Conservation (phyloP, 768 basidiomycete species). For the Termitomyces sp. region DNA sequence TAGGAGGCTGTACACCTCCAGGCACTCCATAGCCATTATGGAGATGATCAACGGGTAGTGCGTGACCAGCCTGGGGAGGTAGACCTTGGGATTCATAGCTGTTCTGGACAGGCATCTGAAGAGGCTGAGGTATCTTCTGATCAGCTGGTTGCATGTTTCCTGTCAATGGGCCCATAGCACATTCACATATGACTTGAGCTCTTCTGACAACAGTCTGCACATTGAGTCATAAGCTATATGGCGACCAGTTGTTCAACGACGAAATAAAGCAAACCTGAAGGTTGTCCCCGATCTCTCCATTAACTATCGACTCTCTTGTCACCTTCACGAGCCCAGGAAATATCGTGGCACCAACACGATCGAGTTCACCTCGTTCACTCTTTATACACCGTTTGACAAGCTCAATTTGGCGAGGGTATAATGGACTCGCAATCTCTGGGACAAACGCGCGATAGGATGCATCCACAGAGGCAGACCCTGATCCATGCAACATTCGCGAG, state of each 20-base stretch:
- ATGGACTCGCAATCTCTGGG: slow-evolving; percentile 68
- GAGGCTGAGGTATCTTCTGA: background rate
- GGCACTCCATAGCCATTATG: background rate
- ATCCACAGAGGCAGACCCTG: slow-evolving; percentile 54
- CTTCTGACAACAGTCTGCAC: slow-evolving; percentile 64
- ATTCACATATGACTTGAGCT: slow-evolving; percentile 86
- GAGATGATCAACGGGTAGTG: background rate
- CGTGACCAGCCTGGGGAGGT: background rate
- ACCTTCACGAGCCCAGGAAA: slow-evolving; percentile 89
- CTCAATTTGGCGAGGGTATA: slow-evolving; percentile 79
- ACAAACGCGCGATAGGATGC: slow-evolving; percentile 86
- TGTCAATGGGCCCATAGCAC: slow-evolving; percentile 47
- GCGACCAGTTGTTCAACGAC: slow-evolving; percentile 1
- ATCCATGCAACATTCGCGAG: slow-evolving; percentile 82
- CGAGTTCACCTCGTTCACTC: slow-evolving; percentile 67
- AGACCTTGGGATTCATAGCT: background rate
- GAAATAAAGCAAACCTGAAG: slow-evolving; percentile 36
- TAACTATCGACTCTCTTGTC: slow-evolving; percentile 32
- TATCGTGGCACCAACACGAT: slow-evolving; percentile 77
- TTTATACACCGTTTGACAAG: slow-evolving; percentile 77
- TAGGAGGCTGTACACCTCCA: background rate
- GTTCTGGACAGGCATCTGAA: background rate
- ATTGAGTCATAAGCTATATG: background rate
- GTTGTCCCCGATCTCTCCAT: slow-evolving; percentile 36
- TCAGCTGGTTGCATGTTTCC: slow-evolving; percentile 12